A percentile compares a stretch with the other conserved stretches of the same genome.
These are phyloP conservation scores for Cladosporium sp. DNA, from an alignment of 2,329 filamentous ascomycete species.

Conservation along the genomic window DNA sequence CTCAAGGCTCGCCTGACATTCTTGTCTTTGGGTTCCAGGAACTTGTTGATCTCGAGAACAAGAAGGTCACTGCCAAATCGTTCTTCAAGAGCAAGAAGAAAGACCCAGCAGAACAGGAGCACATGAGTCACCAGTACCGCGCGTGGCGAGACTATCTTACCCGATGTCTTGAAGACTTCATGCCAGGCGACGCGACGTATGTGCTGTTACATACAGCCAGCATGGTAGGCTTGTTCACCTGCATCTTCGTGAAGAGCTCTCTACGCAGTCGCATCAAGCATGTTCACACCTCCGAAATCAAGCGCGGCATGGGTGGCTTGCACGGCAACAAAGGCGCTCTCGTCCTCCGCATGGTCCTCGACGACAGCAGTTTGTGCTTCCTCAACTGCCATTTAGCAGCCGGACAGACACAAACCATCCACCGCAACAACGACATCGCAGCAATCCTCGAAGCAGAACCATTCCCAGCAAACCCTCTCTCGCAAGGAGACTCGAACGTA, in stretches of 20 bases:
- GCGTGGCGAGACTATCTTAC: conserved; percentile 93
- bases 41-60: conserved; percentile 96
- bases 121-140: conserved; percentile 96
- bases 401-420: conserved; percentile 84
- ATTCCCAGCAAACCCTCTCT: conserved; percentile 67
- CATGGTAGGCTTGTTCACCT: conserved; percentile 92
- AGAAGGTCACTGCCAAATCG: conserved; percentile 92
- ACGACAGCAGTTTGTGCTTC: conserved; percentile 93
- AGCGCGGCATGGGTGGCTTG: conserved; percentile 91
- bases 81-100: conserved; percentile 83
- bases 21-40: conserved; percentile 97
- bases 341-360: conserved; percentile 85
- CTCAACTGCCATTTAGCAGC: conserved; percentile 97
- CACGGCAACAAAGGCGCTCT: conserved; percentile 97
- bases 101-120: conserved; percentile 78
- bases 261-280: conserved; percentile 76
- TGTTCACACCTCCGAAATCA: conserved; percentile 79
- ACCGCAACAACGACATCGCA: conserved; percentile 89
- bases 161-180: conserved; percentile 77
- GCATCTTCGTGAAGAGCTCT: conserved; percentile 85
- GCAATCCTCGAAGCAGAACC: conserved; percentile 80
- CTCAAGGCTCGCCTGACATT: conserved; percentile 81
- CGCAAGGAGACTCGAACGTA: conserved; percentile 65
- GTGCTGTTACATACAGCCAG: conserved; percentile 84
- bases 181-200: conserved; percentile 76